These are phyloP conservation scores for Diaporthe velutina DNA, from an alignment of 2,329 filamentous ascomycete species.

Conservation along the genomic window DNA sequence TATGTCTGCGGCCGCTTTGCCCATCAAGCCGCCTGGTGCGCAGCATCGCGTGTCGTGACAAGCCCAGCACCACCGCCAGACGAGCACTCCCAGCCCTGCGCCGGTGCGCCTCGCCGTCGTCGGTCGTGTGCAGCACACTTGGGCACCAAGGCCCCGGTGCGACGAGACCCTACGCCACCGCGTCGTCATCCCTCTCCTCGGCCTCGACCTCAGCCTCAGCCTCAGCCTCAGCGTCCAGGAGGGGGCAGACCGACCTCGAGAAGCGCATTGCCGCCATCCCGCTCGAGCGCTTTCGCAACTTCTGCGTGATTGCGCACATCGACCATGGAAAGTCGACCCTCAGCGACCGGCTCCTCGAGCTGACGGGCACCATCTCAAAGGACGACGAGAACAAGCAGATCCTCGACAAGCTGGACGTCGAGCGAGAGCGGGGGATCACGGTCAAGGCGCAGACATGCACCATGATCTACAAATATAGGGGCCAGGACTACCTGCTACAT, in stretches of 20 bases:
- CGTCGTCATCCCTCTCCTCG: neutral
- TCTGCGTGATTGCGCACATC: conserved; percentile 98
- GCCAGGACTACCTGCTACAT: conserved; percentile 91
- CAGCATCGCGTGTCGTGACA: conserved; percentile 37
- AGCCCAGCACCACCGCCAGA: neutral
- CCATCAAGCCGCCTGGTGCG: conserved; percentile 40
- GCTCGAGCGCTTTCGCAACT: conserved; percentile 88
- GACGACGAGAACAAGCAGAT: conserved; percentile 92
- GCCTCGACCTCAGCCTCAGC: neutral
- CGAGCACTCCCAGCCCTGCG: neutral
- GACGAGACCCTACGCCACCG: conserved; percentile 36
- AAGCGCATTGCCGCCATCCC: conserved; percentile 79
- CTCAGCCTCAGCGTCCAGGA: conserved; percentile 22
- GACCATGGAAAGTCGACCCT: conserved; percentile 99
- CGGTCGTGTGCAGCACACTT: neutral
- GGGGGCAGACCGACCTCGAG: conserved; percentile 58
- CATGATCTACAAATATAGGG: conserved; percentile 93
- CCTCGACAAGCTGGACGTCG: conserved; percentile 95
- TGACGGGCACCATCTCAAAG: conserved; percentile 91
- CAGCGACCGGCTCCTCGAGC: conserved; percentile 90
- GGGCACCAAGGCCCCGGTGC: neutral
- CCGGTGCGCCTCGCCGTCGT: neutral
- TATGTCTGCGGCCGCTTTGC: conserved; percentile 49
- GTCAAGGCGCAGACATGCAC: conserved; percentile 99
- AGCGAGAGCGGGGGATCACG: conserved; percentile 95